Conservation (phyloP, 768 basidiomycete genomes). For the Lentinus tigrinus region DNA sequence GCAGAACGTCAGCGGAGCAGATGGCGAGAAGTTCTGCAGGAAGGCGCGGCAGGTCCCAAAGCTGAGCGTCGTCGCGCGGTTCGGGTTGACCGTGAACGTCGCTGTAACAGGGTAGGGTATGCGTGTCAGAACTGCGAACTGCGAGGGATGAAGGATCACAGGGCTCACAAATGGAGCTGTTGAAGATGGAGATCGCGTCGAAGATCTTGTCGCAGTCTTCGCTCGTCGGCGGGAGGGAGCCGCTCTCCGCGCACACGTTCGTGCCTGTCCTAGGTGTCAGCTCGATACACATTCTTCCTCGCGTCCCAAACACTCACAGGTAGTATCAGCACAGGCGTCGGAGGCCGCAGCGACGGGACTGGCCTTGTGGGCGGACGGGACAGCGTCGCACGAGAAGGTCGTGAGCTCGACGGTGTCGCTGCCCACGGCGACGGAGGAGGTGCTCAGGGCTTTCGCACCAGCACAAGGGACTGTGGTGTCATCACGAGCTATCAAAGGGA, state of each 20-base stretch:
- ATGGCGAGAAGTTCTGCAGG: conserved; percentile 22
- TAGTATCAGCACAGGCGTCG: conserved; percentile 12
- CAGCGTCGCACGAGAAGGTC: conserved; percentile 10
- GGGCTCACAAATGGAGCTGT: conserved; percentile 13
- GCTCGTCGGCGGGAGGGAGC: conserved; percentile 14
- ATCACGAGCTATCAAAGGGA: not conserved
- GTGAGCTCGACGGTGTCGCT: conserved; percentile 9
- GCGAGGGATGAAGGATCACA: not conserved
- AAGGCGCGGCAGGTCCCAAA: conserved; percentile 26
- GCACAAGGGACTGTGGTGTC: not conserved
- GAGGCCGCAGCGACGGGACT: too few relatives aligned
- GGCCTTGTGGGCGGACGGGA: not conserved
- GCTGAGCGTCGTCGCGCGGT: conserved; percentile 17
- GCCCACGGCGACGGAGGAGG: conserved; percentile 6
- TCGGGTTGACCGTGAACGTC: conserved; percentile 14
- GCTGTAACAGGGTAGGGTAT: conserved; percentile 2
- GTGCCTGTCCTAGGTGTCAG: conserved; percentile 5
- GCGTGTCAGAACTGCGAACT: not conserved
- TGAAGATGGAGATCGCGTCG: conserved; percentile 19
- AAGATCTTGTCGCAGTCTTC: conserved; percentile 18
- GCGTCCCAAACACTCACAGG: conserved; percentile 10
- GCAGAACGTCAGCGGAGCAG: too few relatives aligned
- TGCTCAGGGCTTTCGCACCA: not conserved
- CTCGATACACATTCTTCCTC: not conserved
- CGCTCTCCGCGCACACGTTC: conserved; percentile 12